These are phyloP conservation scores for Pseudomicrostroma phylloplanum DNA, from an alignment of 1,284 basidiomycete genomes.

Conservation along the genomic window DNA sequence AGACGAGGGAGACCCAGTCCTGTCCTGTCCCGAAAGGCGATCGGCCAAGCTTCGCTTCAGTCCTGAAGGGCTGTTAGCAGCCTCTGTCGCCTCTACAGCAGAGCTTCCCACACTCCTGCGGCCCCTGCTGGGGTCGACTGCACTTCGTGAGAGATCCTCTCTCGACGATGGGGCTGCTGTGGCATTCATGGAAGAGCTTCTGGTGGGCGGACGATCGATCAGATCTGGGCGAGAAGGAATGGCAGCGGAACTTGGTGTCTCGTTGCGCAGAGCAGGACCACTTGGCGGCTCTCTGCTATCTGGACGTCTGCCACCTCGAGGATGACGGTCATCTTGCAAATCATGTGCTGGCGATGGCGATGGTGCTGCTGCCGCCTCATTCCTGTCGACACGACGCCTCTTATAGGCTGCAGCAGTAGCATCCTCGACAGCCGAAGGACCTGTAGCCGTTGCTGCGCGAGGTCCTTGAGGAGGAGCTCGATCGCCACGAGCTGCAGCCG, in stretches of 20 bases:
- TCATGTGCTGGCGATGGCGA: no score
- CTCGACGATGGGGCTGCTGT: not conserved
- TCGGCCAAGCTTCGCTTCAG: conserved; percentile 2
- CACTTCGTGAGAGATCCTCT: no score
- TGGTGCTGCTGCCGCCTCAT: not conserved
- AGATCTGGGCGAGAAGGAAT: not conserved
- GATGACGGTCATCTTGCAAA: no score
- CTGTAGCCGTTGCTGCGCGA: not conserved
- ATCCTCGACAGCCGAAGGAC: not conserved
- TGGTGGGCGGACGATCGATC: not conserved
- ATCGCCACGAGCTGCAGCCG: not conserved
- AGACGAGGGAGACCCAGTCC: not conserved
- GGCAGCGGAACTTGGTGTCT: not conserved
- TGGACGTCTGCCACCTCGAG: not conserved
- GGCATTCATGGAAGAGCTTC: not conserved
- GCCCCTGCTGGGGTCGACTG: not conserved
- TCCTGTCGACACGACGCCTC: not conserved
- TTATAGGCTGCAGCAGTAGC: conserved; percentile 2
- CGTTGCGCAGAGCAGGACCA: not conserved
- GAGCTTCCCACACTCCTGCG: not conserved
- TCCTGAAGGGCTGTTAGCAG: not conserved
- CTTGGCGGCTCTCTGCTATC: not conserved
- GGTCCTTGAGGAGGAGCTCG: not conserved
- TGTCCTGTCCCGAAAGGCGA: not conserved
- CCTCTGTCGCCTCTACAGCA: not conserved